Evolutionary conservation across 2,329 filamentous ascomycete genomes (phyloP), one percentile per base, ranked within the genome.

Genomic region (Talaromyces marneffei): DNA sequence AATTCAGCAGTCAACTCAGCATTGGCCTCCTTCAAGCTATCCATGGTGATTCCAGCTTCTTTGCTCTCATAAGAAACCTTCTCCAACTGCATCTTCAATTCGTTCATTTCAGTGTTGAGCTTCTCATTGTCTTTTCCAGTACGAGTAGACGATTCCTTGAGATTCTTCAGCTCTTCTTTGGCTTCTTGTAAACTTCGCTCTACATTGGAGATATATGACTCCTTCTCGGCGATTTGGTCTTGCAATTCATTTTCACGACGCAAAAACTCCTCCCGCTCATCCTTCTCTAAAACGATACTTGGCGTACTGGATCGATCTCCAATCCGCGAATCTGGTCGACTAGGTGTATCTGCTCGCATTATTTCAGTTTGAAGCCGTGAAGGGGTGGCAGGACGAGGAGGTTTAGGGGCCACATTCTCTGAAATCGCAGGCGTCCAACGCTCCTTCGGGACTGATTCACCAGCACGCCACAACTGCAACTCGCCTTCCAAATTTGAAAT

Each of bases 1-100:
- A 99, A 80, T 75, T 99, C 94, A 0, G 86, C 79, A 0, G 94
- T 97, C 55, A 99, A 85, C 76, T 99, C 94, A 1, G 88, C 80
- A 74, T 99, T 99, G 63, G 93, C 93, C 74, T 97, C 94, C 78
- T 97, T 97, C 56, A 99, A 81, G 40, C 91, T 90, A 72, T 99
- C 94, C 91, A 99, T 97, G 31, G 93, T 97, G 73, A 99, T 99
- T 69, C 90, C 87, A 10, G 92, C 92, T 77, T 99, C 94, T 79
- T 97, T 97, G 79, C 90, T 89, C 81, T 99, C 94, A 69, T 97
- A 99, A 3, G 87, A 89, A 59, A 99, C 84, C 72, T 95, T 92
- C 79, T 99, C 94, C 27, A 99, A 83, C 72, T 97, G 92, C 92
- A 99, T 96, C 74, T 91, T 92, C 71, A 96, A 85, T 71, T 96